phyloP scores from a whole-genome alignment of 2,329 filamentous ascomycete species.

The Capronia americana region DNA sequence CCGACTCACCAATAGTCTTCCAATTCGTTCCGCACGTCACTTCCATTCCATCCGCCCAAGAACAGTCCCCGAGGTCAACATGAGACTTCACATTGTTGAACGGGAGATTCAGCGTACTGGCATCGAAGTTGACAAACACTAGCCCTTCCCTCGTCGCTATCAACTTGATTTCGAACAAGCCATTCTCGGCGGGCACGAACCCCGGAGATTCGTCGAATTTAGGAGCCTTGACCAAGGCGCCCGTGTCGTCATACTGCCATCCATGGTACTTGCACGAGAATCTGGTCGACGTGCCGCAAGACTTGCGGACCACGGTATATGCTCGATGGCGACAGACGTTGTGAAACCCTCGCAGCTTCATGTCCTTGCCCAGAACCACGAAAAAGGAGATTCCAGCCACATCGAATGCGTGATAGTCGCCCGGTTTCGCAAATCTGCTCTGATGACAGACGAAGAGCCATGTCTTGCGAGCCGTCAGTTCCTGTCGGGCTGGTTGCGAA shows the following conservation, averaged over 20 bases:
- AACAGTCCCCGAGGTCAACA: constrained; percentile 28
- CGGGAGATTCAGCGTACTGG: constrained; percentile 34
- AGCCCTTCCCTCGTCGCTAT: constrained; percentile 34
- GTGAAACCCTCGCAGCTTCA: constrained; percentile 66
- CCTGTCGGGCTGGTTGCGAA: constrained; percentile 47
- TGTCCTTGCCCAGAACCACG: constrained; percentile 58
- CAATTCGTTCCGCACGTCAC: constrained; percentile 31
- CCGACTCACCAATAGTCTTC: constrained; percentile 36
- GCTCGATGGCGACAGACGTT: constrained; percentile 69
- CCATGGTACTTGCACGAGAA: constrained; percentile 68
- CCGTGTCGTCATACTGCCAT: constrained; percentile 66
- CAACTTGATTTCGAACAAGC: constrained; percentile 52
- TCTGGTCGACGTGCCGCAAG: constrained; percentile 55
- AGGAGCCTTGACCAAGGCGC: constrained; percentile 66
- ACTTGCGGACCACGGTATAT: constrained; percentile 62
- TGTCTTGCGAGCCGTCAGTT: constrained; percentile 30
- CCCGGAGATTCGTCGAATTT: constrained; percentile 62
- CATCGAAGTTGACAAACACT: constrained; percentile 38
- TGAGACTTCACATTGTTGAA: constrained; percentile 37
- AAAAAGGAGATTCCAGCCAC: constrained; percentile 64
- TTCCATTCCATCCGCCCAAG: constrained; percentile 30
- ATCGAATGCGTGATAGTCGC: constrained; percentile 64
- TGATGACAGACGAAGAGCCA: constrained; percentile 50
- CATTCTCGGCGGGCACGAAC: constrained; percentile 64
- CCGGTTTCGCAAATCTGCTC: constrained; percentile 57